Conservation (phyloP, 208 protist species). For the Giardia duodenalis region DNA sequence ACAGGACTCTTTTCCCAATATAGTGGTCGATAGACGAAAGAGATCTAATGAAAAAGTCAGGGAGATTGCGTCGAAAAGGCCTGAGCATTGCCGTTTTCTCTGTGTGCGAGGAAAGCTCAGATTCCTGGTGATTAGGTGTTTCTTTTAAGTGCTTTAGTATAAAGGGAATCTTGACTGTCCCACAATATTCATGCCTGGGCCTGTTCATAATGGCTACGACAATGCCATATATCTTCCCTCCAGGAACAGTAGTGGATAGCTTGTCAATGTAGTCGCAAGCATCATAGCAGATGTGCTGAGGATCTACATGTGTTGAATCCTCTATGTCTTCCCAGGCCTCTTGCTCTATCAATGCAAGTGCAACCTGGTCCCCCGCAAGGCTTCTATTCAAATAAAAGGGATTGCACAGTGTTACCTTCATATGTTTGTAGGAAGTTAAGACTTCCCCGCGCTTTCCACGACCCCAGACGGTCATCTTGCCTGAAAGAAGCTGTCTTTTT, state of each 20-base stretch:
- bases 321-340: neutral
- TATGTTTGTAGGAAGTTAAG: no score
- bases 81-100: neutral
- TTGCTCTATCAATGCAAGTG: neutral
- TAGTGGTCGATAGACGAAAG: slow-evolving; percentile 39
- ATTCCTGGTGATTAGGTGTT: neutral
- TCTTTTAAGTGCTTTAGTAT: neutral
- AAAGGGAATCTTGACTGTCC: neutral
- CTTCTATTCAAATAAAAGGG: neutral
- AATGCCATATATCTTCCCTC: neutral
- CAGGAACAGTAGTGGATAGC: neutral
- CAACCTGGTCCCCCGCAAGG: neutral
- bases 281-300: neutral
- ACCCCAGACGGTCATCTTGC: no score
- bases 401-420: neutral
- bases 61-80: slow-evolving; percentile 3
- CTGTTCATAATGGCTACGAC: neutral
- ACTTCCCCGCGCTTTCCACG: no score
- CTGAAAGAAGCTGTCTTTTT: no score
- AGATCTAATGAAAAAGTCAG: slow-evolving; percentile 29
- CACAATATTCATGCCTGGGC: neutral
- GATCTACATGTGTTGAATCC: neutral
- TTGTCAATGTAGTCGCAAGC: neutral
- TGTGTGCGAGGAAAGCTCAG: neutral
- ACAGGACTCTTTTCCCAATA: slow-evolving; percentile 66